Evolutionary conservation across 768 basidiomycete genomes (phyloP).

Genomic region (Pulveroboletus frians): DNA sequence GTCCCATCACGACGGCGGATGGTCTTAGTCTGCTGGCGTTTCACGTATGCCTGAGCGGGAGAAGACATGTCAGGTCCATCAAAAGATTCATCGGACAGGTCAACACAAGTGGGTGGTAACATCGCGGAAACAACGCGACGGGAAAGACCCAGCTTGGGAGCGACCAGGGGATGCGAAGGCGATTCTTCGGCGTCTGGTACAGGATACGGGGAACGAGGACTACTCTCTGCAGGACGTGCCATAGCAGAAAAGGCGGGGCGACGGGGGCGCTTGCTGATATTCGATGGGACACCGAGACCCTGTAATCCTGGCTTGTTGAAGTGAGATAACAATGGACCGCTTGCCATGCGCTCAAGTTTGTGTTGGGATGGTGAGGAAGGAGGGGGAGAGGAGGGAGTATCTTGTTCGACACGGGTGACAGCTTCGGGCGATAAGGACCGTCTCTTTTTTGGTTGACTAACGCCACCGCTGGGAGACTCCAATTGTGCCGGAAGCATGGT

Average conservation of each 20-base stretch:
- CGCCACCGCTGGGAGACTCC: slow-evolving; percentile 38
- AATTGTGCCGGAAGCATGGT: slow-evolving; percentile 46
- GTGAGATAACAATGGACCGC: slow-evolving; percentile 30
- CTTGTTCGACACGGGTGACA: slow-evolving; percentile 34
- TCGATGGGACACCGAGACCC: slow-evolving; percentile 52
- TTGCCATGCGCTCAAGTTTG: slow-evolving; percentile 43
- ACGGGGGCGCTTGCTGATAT: slow-evolving; percentile 53
- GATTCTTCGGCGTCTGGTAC: slow-evolving; percentile 29
- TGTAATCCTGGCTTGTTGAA: slow-evolving; percentile 49
- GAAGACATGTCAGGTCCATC: slow-evolving; percentile 65
- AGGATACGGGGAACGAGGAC: slow-evolving; percentile 41
- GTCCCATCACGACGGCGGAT: slow-evolving; percentile 77
- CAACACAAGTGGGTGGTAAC: slow-evolving; percentile 38
- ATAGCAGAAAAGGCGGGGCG: slow-evolving; percentile 65
- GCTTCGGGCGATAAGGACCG: slow-evolving; percentile 56
- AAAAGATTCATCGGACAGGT: slow-evolving; percentile 51
- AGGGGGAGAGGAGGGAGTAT: slow-evolving; percentile 45
- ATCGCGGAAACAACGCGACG: slow-evolving; percentile 77
- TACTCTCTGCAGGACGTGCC: slow-evolving; percentile 42
- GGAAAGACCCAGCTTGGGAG: slow-evolving; percentile 40
- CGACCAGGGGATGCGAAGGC: slow-evolving; percentile 24
- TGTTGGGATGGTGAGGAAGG: slow-evolving; percentile 44
- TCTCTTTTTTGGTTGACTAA: slow-evolving; percentile 46
- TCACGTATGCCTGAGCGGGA: slow-evolving; percentile 76
- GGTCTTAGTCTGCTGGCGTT: slow-evolving; percentile 71